These are phyloP conservation scores for Chaetomium strumarium DNA, from an alignment of 2,329 filamentous ascomycete genomes.

Conservation along the genomic window DNA sequence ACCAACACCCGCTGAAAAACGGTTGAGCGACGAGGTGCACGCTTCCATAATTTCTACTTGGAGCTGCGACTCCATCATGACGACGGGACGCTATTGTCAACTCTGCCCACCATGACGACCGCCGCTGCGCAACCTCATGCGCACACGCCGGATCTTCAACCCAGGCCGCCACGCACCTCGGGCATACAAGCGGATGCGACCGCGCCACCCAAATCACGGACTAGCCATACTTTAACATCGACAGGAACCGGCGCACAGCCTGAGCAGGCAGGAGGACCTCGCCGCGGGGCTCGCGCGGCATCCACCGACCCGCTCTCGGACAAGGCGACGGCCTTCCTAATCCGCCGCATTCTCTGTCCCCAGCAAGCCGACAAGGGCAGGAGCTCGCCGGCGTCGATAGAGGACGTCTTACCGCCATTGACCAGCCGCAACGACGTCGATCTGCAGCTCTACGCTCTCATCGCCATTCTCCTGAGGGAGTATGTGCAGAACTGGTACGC, in stretches of 20 bases:
- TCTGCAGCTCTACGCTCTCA: conserved; percentile 83
- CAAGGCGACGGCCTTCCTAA: conserved; percentile 70
- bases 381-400: conserved; percentile 54
- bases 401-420: conserved; percentile 80
- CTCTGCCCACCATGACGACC: conserved; percentile 19
- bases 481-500: conserved; percentile 91
- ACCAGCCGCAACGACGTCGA: conserved; percentile 94
- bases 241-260: conserved; percentile 1
- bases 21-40: conserved; percentile 4
- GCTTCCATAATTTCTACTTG: background rate
- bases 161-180: conserved; percentile 21
- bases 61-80: conserved; percentile 3
- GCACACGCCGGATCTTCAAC: conserved; percentile 18
- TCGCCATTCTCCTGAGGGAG: conserved; percentile 83
- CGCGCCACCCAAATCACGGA: conserved; percentile 10
- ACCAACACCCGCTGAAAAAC: conserved; percentile 2
- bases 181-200: conserved; percentile 26
- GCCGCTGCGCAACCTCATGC: conserved; percentile 18
- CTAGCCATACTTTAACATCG: background rate
- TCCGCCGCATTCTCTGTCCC: conserved; percentile 79
- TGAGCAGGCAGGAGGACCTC: conserved; percentile 5
- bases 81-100: background rate
- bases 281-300: conserved; percentile 14
- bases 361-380: conserved; percentile 57
- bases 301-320: conserved; percentile 58